phyloP scores from a whole-genome alignment of 345 rosid genomes.

The Corchorus capsularis region DNA sequence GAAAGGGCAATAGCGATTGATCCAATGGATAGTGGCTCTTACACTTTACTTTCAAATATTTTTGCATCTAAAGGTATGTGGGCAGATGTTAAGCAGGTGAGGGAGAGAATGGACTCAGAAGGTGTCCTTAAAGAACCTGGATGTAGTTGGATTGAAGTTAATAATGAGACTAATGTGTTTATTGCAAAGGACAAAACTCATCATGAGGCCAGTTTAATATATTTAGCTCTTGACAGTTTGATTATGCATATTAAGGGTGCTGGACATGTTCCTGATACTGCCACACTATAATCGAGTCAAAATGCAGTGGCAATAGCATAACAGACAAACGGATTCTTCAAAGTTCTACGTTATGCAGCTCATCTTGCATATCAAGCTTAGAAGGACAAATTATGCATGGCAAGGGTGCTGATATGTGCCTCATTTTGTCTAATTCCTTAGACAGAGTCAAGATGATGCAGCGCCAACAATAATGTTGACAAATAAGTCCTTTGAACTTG shows the following conservation, averaged over 20 bases:
- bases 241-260: constrained; percentile 48
- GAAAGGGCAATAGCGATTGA: constrained; percentile 63
- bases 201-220: constrained; percentile 36
- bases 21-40: constrained; percentile 67
- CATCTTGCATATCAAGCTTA: not conserved
- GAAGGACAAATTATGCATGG: constrained; percentile 33
- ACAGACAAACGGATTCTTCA: not conserved
- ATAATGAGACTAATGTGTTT: constrained; percentile 49
- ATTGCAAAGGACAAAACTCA: constrained; percentile 58
- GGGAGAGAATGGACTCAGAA: constrained; percentile 60
- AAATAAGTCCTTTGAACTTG: not conserved
- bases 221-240: constrained; percentile 44
- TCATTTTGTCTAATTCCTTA: constrained; percentile 10
- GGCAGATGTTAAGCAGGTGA: constrained; percentile 59
- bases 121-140: constrained; percentile 78
- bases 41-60: constrained; percentile 59
- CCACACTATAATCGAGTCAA: constrained; percentile 24
- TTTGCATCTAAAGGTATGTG: constrained; percentile 76
- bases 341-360: not conserved
- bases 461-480: not conserved
- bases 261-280: constrained; percentile 29
- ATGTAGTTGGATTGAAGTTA: constrained; percentile 62
- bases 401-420: constrained; percentile 37
- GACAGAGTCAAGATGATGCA: constrained; percentile 16
- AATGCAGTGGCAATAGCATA: not conserved